These are phyloP conservation scores for Bisporella sp. DNA, from an alignment of 2,329 filamentous ascomycete species.

Conservation along the genomic window DNA sequence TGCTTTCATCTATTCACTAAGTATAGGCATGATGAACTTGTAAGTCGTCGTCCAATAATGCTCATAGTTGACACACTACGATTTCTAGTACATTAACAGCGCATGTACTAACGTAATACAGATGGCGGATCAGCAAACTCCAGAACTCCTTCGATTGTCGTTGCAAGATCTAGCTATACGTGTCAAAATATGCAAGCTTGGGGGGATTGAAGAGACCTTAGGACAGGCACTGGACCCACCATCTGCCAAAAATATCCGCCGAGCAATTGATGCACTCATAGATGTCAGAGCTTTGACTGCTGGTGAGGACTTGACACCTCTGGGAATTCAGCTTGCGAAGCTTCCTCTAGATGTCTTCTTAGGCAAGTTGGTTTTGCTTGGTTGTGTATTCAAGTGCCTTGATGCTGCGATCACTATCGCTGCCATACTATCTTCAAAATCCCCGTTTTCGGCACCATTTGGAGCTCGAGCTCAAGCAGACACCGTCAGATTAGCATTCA, in stretches of 20 bases:
- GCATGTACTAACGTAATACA: neutral
- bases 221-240: conserved; percentile 85
- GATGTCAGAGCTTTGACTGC: conserved; percentile 85
- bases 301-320: conserved; percentile 74
- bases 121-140: conserved; percentile 89
- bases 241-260: conserved; percentile 82
- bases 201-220: conserved; percentile 85
- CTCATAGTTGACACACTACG: no score
- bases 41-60: conserved; percentile 9
- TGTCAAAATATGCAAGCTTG: conserved; percentile 95
- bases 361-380: conserved; percentile 84
- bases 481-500: conserved; percentile 69
- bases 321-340: conserved; percentile 81
- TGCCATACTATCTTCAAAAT: conserved; percentile 89
- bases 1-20: conserved; percentile 97
- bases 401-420: conserved; percentile 90
- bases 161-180: conserved; percentile 92
- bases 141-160: conserved; percentile 90
- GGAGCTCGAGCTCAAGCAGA: conserved; percentile 79
- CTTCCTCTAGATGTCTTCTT: conserved; percentile 90
- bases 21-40: conserved; percentile 70
- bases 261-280: conserved; percentile 85
- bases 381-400: conserved; percentile 80
- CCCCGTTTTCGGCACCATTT: conserved; percentile 83
- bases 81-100: no score